Base-by-base conservation (phyloP, 768 basidiomycete species). In the Stropharia rugosoannulata region DNA sequence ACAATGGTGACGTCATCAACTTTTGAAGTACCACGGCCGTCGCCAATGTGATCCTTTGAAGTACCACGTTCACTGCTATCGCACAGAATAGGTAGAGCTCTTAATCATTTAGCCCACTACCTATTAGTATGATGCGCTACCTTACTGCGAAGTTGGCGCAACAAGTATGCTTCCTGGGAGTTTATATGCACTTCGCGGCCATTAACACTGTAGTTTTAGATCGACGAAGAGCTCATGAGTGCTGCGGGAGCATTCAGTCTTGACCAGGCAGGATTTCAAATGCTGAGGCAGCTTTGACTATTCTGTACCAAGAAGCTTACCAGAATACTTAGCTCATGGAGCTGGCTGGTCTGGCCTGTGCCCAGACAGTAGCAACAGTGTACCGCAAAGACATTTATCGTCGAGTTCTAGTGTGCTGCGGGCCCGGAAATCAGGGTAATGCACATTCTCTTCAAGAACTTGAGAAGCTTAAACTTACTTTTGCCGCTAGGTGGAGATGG, bases 221-320 rank as follows among this genome's bases (percentile, higher is more conserved):
- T 98, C 50, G 96, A 98, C 64, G 89, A 92, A 64, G 92, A 97
- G 66, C 84, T 98, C 46, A 98, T 98, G 96, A 85, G 80, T 59
- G 57, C 80, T 2, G 74, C 78, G n/a, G 95, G 95, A 1, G 94
- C 94, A 4, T 98, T 96, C 77, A 95, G 93, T 68, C 74, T 98
- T 41, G 95, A 98, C 64, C 96, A 96, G 80, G 93, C 87, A 56
- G 53, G 39, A 32, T 51, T 36, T 29, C 36, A 0, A 25, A 27
- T 11, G 16, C 22, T 22, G 22, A 22, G 22, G 22, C 52, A 18
- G 19, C 12, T 12, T 41, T 35, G 16, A 55, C 35, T 59, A 25
- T 48, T 27, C 18, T 43, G 13, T 32, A 37, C 29, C 6, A 15
- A 25, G 41, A 9, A 37, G 10, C 13, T 38, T 27, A 49, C 5